Evolutionary conservation across 805 yeast species (phyloP).

Genomic region (Ogataea neopini): DNA sequence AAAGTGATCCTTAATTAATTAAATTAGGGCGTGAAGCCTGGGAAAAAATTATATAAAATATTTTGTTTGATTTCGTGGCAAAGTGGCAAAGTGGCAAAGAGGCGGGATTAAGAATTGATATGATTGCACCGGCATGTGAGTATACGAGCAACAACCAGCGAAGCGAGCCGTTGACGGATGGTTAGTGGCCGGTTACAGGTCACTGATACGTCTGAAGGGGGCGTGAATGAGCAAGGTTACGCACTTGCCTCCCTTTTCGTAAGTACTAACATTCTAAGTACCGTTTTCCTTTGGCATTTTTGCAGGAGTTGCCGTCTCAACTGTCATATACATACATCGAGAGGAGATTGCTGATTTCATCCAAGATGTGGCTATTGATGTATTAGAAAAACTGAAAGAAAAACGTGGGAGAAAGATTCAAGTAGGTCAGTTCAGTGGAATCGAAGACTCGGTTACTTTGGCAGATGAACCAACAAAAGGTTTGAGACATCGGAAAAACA

Average conservation of each 20-base stretch:
- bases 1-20: background rate
- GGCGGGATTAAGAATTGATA: too few species aligned
- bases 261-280: too few species aligned
- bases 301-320: constrained; percentile 30
- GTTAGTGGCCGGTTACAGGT: too few species aligned
- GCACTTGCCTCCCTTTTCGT: too few species aligned
- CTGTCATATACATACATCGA: constrained; percentile 24
- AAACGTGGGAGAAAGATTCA: constrained; percentile 11
- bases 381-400: constrained; percentile 17
- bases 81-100: constrained; percentile 1
- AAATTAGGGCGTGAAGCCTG: constrained; percentile 2
- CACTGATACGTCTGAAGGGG: too few species aligned
- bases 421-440: background rate
- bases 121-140: constrained; percentile 8
- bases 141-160: too few species aligned
- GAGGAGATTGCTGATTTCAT: constrained; percentile 31
- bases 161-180: too few species aligned
- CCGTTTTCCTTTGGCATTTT: constrained; percentile 29
- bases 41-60: too few species aligned
- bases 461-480: constrained; percentile 1
- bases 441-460: constrained; percentile 1
- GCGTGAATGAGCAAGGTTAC: too few species aligned
- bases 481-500: background rate
- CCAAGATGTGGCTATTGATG: constrained; percentile 24
- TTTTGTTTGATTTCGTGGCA: constrained; percentile 6